phyloP scores from a whole-genome alignment of 2,329 filamentous ascomycete species.

The Calonectria pteridis region DNA sequence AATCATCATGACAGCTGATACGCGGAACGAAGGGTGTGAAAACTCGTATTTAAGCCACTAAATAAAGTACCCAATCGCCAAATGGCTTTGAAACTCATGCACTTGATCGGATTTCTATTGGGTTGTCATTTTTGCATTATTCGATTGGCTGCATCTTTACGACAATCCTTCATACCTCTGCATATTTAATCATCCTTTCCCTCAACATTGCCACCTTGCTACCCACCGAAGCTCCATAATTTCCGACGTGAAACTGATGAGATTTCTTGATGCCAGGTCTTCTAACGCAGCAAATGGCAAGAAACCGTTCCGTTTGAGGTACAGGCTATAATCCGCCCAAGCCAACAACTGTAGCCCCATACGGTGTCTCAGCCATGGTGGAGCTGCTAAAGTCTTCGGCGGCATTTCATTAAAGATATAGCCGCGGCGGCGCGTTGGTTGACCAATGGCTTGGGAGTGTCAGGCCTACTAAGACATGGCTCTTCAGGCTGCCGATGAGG shows the following conservation, averaged over 20 bases:
- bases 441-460: neutral
- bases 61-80: neutral
- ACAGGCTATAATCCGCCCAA: neutral
- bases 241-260: neutral
- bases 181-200: no score
- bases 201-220: neutral
- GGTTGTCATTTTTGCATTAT: constrained; percentile 1
- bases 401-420: neutral
- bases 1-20: neutral
- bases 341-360: neutral
- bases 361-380: neutral
- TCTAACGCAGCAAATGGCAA: neutral
- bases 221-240: constrained; percentile 17
- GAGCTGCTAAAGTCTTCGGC: neutral
- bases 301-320: neutral
- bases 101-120: neutral
- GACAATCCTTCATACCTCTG: neutral
- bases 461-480: neutral
- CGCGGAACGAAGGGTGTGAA: neutral
- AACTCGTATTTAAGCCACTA: neutral
- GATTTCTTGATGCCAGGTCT: constrained; percentile 53
- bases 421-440: neutral
- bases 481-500: neutral
- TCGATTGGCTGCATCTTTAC: neutral
- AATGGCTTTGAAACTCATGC: neutral